Evolutionary conservation across 2,329 filamentous ascomycete genomes (phyloP).

Genomic region (Ambrosiella xylebori): DNA sequence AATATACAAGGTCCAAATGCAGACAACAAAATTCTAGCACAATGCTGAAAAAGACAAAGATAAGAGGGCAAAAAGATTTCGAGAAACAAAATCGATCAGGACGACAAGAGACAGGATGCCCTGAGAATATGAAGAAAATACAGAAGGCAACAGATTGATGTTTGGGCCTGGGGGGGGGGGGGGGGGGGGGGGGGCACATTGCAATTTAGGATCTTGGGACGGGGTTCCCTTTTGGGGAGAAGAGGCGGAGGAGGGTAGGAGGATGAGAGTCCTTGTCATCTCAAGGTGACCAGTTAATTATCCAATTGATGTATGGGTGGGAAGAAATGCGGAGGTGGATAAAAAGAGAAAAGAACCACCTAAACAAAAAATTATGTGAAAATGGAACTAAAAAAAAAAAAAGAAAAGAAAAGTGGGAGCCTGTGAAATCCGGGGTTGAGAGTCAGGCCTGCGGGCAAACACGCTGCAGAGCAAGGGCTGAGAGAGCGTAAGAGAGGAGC

Average conservation of each 20-base stretch:
- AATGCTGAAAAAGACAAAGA: neutral
- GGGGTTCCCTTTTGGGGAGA: neutral
- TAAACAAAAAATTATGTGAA: neutral
- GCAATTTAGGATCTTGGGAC: neutral
- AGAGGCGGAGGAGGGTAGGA: neutral
- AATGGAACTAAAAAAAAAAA: neutral
- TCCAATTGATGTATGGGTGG: neutral
- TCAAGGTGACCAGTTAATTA: neutral
- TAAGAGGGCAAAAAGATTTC: neutral
- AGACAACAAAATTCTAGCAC: neutral
- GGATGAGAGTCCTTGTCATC: neutral
- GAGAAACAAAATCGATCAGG: neutral
- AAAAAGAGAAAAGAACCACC: conserved; percentile 2
- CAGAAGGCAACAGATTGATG: neutral
- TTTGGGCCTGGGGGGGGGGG: neutral
- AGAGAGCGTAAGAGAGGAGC: neutral
- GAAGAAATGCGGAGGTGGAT: neutral
- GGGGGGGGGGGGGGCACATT: neutral
- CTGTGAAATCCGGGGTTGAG: conserved; percentile 12
- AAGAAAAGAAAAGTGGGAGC: conserved; percentile 1
- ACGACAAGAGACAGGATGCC: neutral
- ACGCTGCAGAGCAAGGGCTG: neutral
- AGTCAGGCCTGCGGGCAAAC: neutral
- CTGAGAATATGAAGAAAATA: conserved; percentile 4
- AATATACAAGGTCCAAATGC: neutral